These are phyloP conservation scores for Leishmania major DNA, from an alignment of 208 protist species.

Conservation along the genomic window DNA sequence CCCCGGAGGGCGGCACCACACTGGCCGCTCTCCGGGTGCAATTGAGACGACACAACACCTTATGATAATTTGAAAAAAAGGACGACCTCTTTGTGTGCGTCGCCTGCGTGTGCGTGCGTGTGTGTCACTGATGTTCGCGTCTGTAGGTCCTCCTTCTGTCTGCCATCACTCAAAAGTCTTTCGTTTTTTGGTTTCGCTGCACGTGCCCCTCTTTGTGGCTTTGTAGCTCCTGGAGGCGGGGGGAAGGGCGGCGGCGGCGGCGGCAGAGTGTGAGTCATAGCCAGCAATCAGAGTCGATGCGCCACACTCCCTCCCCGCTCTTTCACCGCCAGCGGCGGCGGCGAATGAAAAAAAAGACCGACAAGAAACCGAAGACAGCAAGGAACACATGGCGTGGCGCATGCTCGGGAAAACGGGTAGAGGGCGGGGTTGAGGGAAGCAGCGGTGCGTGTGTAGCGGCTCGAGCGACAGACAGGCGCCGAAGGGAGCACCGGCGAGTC, in stretches of 20 bases:
- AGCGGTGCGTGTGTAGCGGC: not conserved
- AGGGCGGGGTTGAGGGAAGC: not conserved
- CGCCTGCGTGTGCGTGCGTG: not conserved
- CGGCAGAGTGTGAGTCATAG: not conserved
- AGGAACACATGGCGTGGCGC: not conserved
- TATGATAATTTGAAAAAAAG: conserved; percentile 1
- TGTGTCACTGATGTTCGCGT: not conserved
- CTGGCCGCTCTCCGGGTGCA: not conserved
- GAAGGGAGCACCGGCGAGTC: not conserved
- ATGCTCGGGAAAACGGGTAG: not conserved
- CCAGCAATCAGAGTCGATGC: not conserved
- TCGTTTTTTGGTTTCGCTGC: not conserved
- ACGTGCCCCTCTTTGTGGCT: not conserved
- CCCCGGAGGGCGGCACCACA: not conserved
- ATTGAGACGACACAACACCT: not conserved
- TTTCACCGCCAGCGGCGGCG: not conserved
- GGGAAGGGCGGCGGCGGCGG: not conserved
- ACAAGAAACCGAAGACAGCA: not conserved
- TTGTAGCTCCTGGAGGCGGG: not conserved
- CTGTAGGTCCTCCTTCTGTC: not conserved
- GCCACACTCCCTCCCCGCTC: not conserved
- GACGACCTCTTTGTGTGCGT: not conserved
- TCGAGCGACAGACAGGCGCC: not conserved
- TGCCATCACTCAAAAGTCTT: not conserved
- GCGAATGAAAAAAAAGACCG: not conserved